Percentiles rank a stretch among this genome's conserved stretches.
These are phyloP conservation scores for Magnusiomyces tetraspermus DNA, from an alignment of 1,139 yeast genomes.

Conservation along the genomic window DNA sequence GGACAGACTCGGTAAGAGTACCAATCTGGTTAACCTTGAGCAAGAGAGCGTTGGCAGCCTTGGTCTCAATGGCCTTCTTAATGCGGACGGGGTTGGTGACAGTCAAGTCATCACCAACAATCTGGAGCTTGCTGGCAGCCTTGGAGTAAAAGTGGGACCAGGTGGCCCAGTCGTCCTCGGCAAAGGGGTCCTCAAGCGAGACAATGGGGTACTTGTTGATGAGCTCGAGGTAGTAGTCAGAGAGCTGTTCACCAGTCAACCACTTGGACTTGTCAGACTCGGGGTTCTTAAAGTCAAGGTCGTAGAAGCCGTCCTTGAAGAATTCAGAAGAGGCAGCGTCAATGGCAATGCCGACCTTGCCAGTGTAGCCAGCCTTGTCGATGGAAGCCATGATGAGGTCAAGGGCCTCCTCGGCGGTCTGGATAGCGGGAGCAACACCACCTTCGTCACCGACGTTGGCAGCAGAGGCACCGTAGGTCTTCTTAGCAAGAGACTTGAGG, in stretches of 20 bases:
- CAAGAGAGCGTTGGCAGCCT: constrained; percentile 85
- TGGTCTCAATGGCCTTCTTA: constrained; percentile 87
- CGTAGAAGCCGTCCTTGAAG: constrained; percentile 92
- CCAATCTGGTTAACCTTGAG: constrained; percentile 91
- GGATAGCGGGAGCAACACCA: constrained; percentile 97
- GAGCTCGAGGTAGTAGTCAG: constrained; percentile 69
- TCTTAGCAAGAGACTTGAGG: constrained; percentile 82
- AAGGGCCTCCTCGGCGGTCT: constrained; percentile 88
- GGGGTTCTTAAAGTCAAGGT: constrained; percentile 94
- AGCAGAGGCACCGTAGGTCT: constrained; percentile 91
- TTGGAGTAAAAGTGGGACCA: constrained; percentile 76
- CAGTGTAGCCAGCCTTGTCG: constrained; percentile 86
- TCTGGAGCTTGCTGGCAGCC: constrained; percentile 61
- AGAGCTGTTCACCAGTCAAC: constrained; percentile 80
- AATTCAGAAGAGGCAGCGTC: constrained; percentile 96
- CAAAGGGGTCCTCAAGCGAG: constrained; percentile 95
- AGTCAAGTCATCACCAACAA: constrained; percentile 95
- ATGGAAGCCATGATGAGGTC: constrained; percentile 84
- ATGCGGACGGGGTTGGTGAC: constrained; percentile 95
- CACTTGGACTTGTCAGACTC: constrained; percentile 79
- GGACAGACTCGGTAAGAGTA: constrained; percentile 80
- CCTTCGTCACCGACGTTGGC: constrained; percentile 99
- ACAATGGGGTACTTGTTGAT: constrained; percentile 89
- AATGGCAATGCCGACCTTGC: constrained; percentile 79
- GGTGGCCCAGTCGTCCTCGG: constrained; percentile 98